These are phyloP conservation scores for Ceratocystis smalleyi DNA, from an alignment of 2,329 filamentous ascomycete species.

Conservation along the genomic window DNA sequence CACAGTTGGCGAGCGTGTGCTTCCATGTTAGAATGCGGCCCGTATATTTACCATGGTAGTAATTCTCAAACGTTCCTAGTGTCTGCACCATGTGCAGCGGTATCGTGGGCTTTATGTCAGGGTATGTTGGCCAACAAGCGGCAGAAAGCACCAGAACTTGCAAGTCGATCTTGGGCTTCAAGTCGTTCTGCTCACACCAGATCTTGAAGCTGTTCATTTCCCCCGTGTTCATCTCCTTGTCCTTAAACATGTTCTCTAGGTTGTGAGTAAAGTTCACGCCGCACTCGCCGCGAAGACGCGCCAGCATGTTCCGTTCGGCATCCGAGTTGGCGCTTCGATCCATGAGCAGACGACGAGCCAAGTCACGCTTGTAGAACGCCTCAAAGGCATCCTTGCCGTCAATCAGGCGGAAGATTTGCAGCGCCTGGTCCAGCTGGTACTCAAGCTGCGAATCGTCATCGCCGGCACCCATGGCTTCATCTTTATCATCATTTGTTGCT, in stretches of 20 bases:
- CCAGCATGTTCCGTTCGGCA: slow-evolving; percentile 88
- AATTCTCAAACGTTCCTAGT: slow-evolving; percentile 64
- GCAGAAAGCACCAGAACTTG: slow-evolving; percentile 82
- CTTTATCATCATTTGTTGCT: slow-evolving; percentile 23
- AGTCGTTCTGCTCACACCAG: slow-evolving; percentile 39
- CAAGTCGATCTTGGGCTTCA: slow-evolving; percentile 43
- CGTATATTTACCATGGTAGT: slow-evolving; percentile 81
- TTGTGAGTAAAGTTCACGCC: slow-evolving; percentile 92
- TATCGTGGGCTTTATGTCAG: slow-evolving; percentile 55
- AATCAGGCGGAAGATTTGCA: slow-evolving; percentile 93
- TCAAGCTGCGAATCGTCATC: slow-evolving; percentile 90
- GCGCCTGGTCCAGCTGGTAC: slow-evolving; percentile 74
- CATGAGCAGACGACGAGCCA: slow-evolving; percentile 81
- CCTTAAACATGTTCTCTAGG: slow-evolving; percentile 98
- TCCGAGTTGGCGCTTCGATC: slow-evolving; percentile 84
- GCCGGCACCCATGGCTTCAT: slow-evolving; percentile 43
- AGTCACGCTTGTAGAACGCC: slow-evolving; percentile 96
- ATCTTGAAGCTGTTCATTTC: slow-evolving; percentile 74
- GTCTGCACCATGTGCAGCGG: slow-evolving; percentile 61
- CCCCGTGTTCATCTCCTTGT: slow-evolving; percentile 82
- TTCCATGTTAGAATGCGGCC: slow-evolving; percentile 83
- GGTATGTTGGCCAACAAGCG: slow-evolving; percentile 84
- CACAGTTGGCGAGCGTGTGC: slow-evolving; percentile 79
- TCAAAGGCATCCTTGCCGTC: slow-evolving; percentile 97
- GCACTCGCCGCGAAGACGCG: slow-evolving; percentile 82